Base-by-base conservation (phyloP, 2,329 filamentous ascomycete genomes). In the Fusarium equiseti region DNA sequence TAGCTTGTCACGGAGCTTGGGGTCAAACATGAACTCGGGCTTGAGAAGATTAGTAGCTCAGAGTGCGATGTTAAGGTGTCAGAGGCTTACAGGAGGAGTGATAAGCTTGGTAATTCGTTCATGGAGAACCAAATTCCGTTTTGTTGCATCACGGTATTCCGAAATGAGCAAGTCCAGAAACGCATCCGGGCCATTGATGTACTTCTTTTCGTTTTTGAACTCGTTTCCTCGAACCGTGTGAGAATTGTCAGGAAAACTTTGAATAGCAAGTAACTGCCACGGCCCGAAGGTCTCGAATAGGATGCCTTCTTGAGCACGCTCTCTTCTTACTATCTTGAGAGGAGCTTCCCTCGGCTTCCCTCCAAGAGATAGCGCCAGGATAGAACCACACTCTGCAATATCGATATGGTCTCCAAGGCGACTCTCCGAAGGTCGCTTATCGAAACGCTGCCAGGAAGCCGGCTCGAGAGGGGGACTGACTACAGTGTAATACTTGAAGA, bases 401-500 rank as follows among this genome's bases (percentile, higher is more conserved):
- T 88, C 85, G 27, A 90, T 86, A 75, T 90, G 88, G 56, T 86
- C 77, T 60, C 80, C 75, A 18, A 79, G 67, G 22, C 79, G 73
- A 56, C 78, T 76, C 72, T 83, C 76, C 35, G 78, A 72, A 1
- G 82, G 77, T n/a, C 81, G 77, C 45, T 81, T 82, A 69, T 90
- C 88, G 40, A 85, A 84, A 22, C 82, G 79, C 73, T 91, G 89
- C 88, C 88, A 91, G 8, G 86, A 81, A 72, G 88, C 86, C 0
- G 89, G 88, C 32, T 83, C 81, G 43, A 88, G 84, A 6, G 83
- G 84, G 7, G 86, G 82, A 3, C 84, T 86, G 15, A 90, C 84
- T 9, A 90, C 82, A 8, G 88, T 90, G 73, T 89, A 90, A 75
- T 90, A 91, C 70, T 90, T 89, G 75, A 91, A 90, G 44, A 84